phyloP scores from a whole-genome alignment of 176 grass and related monocot genomes.

The Carex pumila region DNA sequence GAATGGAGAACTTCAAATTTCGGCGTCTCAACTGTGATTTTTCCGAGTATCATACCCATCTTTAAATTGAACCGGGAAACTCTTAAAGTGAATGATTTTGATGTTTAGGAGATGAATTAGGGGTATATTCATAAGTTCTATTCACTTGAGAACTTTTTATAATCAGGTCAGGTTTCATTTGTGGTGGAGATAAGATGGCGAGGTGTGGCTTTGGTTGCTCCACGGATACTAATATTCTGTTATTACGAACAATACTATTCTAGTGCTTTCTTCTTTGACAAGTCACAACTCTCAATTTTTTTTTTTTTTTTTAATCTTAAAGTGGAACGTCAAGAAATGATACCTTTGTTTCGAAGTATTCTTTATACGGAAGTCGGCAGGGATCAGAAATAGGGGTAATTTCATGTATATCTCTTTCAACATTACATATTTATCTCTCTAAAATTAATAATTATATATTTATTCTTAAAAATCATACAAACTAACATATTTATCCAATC shows the following conservation, averaged over 20 bases:
- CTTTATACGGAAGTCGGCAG: too few species aligned
- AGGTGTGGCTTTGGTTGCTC: conserved; percentile 44
- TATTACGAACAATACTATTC: not conserved
- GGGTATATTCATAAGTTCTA: not conserved
- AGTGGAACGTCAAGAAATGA: too few species aligned
- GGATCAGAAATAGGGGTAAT: too few species aligned
- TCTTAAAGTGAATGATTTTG: conserved; percentile 8
- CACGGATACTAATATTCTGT: conserved; percentile 18
- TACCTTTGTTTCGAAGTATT: too few species aligned
- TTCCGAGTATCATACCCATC: conserved; percentile 78
- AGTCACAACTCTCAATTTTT: not conserved
- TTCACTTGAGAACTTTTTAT: conserved; percentile 8
- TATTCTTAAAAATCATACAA: too few species aligned
- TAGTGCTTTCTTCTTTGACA: not conserved
- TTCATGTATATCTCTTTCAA: too few species aligned
- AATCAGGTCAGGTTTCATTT: conserved; percentile 21
- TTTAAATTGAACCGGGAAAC: not conserved
- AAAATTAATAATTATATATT: too few species aligned
- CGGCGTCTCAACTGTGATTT: conserved; percentile 81
- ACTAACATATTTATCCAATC: too few species aligned
- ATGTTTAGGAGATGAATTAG: not conserved
- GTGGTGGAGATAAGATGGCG: conserved; percentile 23
- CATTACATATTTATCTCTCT: too few species aligned
- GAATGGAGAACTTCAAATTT: conserved; percentile 72
- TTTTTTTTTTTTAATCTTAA: not conserved